These are phyloP conservation scores for Lotmaria passim DNA, from an alignment of 208 protist genomes.

Conservation along the genomic window DNA sequence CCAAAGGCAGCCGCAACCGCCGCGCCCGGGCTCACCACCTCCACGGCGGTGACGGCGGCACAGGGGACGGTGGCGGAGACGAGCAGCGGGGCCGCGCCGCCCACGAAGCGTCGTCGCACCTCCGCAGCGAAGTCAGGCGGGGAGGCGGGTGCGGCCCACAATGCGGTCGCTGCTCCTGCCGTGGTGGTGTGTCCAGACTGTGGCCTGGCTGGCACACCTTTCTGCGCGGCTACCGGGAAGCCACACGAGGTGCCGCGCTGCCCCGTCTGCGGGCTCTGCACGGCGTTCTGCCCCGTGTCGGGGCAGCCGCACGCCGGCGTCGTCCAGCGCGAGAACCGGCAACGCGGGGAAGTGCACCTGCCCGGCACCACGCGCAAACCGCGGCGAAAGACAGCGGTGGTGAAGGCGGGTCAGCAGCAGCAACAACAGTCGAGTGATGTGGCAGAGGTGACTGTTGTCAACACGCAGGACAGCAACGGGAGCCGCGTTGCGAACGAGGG, in stretches of 20 bases:
- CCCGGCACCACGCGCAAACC: constrained; percentile 25
- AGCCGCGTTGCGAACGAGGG: not conserved
- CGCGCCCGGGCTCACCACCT: not conserved
- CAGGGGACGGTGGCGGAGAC: not conserved
- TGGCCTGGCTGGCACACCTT: constrained; percentile 52
- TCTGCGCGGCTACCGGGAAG: constrained; percentile 65
- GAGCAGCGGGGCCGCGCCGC: not conserved
- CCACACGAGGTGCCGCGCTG: constrained; percentile 47
- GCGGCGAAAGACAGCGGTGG: not conserved
- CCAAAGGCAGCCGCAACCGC: not conserved
- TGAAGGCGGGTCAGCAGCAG: not conserved
- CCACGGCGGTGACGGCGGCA: not conserved
- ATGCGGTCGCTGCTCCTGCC: not conserved
- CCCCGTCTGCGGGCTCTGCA: constrained; percentile 50
- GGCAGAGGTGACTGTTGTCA: constrained; percentile 25
- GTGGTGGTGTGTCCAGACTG: constrained; percentile 53
- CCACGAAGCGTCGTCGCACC: constrained; percentile 17
- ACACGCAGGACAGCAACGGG: constrained; percentile 19
- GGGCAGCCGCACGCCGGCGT: constrained; percentile 55
- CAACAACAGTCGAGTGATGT: constrained; percentile 3
- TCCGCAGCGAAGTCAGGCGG: not conserved
- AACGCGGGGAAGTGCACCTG: constrained; percentile 57
- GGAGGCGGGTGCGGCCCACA: no score
- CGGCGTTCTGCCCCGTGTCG: constrained; percentile 71
- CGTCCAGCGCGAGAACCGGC: constrained; percentile 36